A percentile compares a stretch with the other conserved stretches of the same genome.
These are phyloP conservation scores for Geotrichum aggregatum DNA, from an alignment of 1,139 yeast species.

Conservation along the genomic window DNA sequence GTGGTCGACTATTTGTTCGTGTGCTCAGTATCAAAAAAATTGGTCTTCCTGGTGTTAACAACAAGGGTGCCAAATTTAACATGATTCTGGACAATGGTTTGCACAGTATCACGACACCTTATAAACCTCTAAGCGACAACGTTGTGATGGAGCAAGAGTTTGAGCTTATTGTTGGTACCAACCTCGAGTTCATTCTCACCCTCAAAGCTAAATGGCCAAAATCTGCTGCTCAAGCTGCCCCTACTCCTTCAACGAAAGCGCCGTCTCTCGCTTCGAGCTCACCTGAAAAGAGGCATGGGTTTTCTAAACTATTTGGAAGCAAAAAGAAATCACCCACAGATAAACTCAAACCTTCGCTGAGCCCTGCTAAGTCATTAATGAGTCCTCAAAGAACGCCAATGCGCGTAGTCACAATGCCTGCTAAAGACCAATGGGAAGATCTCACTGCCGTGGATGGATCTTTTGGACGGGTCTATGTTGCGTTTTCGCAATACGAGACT, in stretches of 20 bases:
- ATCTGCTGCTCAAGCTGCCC: not conserved
- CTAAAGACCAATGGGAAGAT: conserved; percentile 13
- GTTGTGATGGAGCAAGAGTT: conserved; percentile 71
- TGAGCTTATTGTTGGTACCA: conserved; percentile 68
- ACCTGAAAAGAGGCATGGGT: conserved; percentile 14
- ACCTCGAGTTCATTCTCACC: conserved; percentile 67
- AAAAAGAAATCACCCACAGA: conserved; percentile 34
- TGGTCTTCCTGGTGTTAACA: conserved; percentile 49
- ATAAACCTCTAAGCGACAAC: conserved; percentile 45
- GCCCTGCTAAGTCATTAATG: not conserved
- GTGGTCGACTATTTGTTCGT: conserved; percentile 70
- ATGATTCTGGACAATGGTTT: conserved; percentile 83
- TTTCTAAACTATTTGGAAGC: conserved; percentile 21
- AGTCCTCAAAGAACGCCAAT: not conserved
- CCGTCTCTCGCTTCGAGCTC: conserved; percentile 8
- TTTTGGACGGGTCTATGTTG: conserved; percentile 71
- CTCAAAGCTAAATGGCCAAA: conserved; percentile 56
- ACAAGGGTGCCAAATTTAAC: conserved; percentile 60
- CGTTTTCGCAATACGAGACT: conserved; percentile 56
- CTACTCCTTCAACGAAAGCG: not conserved
- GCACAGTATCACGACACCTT: conserved; percentile 76
- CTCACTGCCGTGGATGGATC: conserved; percentile 76
- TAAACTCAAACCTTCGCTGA: conserved; percentile 4
- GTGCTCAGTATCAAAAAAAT: conserved; percentile 58
- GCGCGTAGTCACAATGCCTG: conserved; percentile 39